phyloP scores from a whole-genome alignment of 192 early-diverging fungal genomes.

The Backusella australiensis region DNA sequence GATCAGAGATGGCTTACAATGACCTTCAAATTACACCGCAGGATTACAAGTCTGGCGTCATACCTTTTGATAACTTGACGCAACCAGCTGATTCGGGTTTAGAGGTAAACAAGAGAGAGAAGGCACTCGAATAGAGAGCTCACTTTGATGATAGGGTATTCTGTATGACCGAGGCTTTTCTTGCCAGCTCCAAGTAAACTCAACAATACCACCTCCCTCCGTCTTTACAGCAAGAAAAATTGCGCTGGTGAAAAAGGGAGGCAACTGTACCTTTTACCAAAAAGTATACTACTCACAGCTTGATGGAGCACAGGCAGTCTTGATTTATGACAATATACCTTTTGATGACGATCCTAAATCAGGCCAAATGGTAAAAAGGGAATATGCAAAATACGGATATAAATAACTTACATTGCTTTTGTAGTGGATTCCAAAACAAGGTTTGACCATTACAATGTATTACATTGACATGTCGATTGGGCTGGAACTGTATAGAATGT shows the following conservation, averaged over 20 bases:
- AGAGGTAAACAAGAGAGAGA: not conserved
- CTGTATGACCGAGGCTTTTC: conserved; percentile 28
- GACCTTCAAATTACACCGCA: not conserved
- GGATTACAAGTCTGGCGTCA: conserved; percentile 9
- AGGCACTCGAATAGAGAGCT: not conserved
- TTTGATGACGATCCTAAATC: conserved; percentile 19
- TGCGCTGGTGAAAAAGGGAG: conserved; percentile 22
- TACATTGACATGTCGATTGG: conserved; percentile 21
- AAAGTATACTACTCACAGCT: conserved; percentile 37
- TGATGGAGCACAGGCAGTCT: conserved; percentile 29
- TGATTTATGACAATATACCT: conserved; percentile 37
- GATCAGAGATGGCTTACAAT: not conserved
- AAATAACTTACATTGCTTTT: not conserved
- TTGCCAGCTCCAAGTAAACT: conserved; percentile 12
- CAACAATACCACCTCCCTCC: not conserved
- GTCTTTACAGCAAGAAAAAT: conserved; percentile 18
- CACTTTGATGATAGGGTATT: conserved; percentile 13
- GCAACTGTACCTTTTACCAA: conserved; percentile 34
- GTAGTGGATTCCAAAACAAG: conserved; percentile 19
- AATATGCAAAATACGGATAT: not conserved
- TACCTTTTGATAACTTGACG: conserved; percentile 20
- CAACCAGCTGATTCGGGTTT: conserved; percentile 14
- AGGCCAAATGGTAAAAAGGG: conserved; percentile 18
- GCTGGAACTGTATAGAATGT: conserved; percentile 8
- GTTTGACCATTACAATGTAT: conserved; percentile 22